These are phyloP conservation scores for Blastobotrys malaysiensis DNA, from an alignment of 1,139 yeast species.

Conservation along the genomic window DNA sequence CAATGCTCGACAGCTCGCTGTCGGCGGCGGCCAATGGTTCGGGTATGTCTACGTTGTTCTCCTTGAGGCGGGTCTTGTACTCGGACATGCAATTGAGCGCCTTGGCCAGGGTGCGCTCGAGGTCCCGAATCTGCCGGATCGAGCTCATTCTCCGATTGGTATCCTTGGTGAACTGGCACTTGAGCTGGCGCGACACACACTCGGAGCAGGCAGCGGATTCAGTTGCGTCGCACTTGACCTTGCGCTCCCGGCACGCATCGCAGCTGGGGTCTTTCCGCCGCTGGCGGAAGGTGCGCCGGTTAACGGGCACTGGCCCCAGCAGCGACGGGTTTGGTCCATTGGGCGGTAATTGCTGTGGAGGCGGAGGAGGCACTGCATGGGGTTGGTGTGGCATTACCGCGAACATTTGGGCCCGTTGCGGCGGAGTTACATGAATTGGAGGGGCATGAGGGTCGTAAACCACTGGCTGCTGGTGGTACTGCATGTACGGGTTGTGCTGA, in stretches of 20 bases:
- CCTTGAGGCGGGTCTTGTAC: constrained; percentile 14
- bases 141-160: constrained; percentile 26
- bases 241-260: constrained; percentile 33
- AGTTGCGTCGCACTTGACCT: constrained; percentile 32
- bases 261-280: constrained; percentile 32
- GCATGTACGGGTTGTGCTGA: constrained; percentile 7
- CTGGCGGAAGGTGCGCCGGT: constrained; percentile 25
- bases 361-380: not conserved
- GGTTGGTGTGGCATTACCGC: constrained; percentile 3
- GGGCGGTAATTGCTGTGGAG: not conserved
- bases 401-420: constrained; percentile 1
- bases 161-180: constrained; percentile 31
- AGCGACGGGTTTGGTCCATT: constrained; percentile 1
- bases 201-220: constrained; percentile 30
- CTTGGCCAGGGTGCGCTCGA: constrained; percentile 18
- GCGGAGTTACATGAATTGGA: constrained; percentile 9
- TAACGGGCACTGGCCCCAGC: constrained; percentile 8
- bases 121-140: constrained; percentile 21
- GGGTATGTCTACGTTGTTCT: constrained; percentile 21
- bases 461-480: constrained; percentile 4
- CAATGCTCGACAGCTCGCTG: constrained; percentile 13
- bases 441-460: constrained; percentile 3
- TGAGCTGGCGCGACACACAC: constrained; percentile 27
- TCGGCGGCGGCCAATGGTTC: constrained; percentile 17
- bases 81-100: constrained; percentile 15